Evolutionary conservation across 2,329 filamentous ascomycete species (phyloP), one percentile per base, ranked within the genome.

Genomic region (Metarhizium humberi): DNA sequence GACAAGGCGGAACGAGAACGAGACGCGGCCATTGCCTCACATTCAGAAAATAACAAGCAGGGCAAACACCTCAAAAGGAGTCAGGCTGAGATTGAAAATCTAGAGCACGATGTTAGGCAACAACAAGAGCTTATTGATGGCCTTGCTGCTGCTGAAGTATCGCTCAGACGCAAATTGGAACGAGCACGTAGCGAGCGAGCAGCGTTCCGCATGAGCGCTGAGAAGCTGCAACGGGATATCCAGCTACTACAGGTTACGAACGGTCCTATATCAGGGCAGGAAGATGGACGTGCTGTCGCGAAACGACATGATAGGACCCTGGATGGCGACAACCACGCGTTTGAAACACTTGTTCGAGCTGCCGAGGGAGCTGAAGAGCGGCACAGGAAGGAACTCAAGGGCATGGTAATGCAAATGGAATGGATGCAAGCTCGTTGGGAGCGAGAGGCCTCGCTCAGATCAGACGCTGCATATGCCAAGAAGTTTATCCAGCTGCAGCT

Each of bases 401-500:
- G 92, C 18, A 78, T 97, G 66, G 82, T 84, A 53, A 88, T 94
- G 73, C 92, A 97, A 72, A 92, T 97, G 68, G 82, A 91, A 64
- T 97, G 89, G 84, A 83, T 97, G 69, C 84, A 91, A 64, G 89
- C 90, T 2, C 84, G 87, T 53, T 88, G 88, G 74, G 80, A 83
- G 67, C 82, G 94, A 36, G 92, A 96, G 71, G 84, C 89, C 62
- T 82, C 81, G 52, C 86, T 97, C 72, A 81, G 94, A 46, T 79
- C 81, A 59, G 89, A 92, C 64, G 81, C 92, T 36, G 88, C 88
- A 8, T 95, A 87, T 73, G 90, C 90, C 60, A 99, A 99, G 78
- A 84, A 81, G 61, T 92, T 90, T 69, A 82, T 96, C 72, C 72
- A 85, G 64, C 77, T 90, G 69, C 85, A 90, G 70, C 82, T 95